A percentile compares a stretch with the other conserved stretches of the same genome.
Conservation (phyloP, 225 moss, liverwort and hornwort genomes). For the Polytrichum formosum region DNA sequence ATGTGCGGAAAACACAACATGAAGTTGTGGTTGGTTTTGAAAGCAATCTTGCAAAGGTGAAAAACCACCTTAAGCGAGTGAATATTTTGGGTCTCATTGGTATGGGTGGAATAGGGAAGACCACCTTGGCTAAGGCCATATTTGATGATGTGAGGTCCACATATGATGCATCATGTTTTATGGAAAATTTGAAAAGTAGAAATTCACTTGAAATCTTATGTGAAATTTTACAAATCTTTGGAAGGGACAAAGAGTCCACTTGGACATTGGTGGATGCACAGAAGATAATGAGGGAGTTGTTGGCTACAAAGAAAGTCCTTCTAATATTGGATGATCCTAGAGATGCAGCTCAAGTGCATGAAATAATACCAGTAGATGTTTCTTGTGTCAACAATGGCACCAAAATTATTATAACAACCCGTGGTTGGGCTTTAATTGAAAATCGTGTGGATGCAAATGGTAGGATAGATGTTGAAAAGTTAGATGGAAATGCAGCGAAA, state of each 20-base stretch:
- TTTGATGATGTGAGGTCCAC: not conserved
- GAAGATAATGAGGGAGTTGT: not conserved
- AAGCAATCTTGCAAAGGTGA: not conserved
- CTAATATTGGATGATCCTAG: not conserved
- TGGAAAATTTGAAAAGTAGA: not conserved
- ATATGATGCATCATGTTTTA: not conserved
- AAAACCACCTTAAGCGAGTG: not conserved
- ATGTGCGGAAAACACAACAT: not conserved
- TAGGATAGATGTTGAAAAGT: not conserved
- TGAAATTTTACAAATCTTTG: not conserved
- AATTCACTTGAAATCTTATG: not conserved
- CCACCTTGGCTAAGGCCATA: conserved; percentile 8
- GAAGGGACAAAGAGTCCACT: not conserved
- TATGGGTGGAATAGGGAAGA: conserved; percentile 11
- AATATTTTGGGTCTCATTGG: conserved; percentile 1
- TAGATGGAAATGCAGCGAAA: not conserved
- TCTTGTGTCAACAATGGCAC: not conserved
- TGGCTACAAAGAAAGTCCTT: not conserved
- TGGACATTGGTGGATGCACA: not conserved
- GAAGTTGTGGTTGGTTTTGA: conserved; percentile 1
- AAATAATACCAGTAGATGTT: not conserved
- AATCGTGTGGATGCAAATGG: not conserved
- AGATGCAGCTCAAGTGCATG: not conserved
- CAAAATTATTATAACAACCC: not conserved
- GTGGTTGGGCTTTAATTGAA: not conserved